Evolutionary conservation across 2,329 filamentous ascomycete genomes (phyloP), one percentile per base, ranked within the genome.

Genomic region (Aureobasidium leucospermi): DNA sequence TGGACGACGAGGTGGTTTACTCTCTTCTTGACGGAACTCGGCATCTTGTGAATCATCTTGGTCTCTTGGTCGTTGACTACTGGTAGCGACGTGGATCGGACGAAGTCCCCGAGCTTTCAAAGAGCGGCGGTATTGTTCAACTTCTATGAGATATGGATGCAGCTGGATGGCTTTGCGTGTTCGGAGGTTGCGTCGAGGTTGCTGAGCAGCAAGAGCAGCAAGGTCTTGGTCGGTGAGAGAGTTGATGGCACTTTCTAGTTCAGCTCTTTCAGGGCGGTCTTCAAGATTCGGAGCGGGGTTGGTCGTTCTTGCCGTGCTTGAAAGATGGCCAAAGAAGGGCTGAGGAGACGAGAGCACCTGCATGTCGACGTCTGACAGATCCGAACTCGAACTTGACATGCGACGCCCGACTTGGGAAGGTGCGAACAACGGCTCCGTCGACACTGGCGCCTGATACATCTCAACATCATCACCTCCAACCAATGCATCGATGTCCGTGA

Each of bases 81-180:
- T 43, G 11, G 51, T 49, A 41, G 67, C 66, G 41, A 75, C 62
- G 8, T 69, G 68, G 13, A 79, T 70, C 3, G 78, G 77, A 55
- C 69, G 73, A 11, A 79, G 63, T 2, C 78, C 78, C 58, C 74
- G 68, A 45, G 73, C 73, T 63, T 72, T 71, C 32, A 74, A 73
- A 51, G 74, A 72, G 60, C 71, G 71, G 28, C 74, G 70, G 63
- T 79, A 78, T 38, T 70, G 66, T 52, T 76, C 73, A 19, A 71
- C 71, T 51, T 79, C 77, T 23, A 78, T 63, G 23, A 74, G 65
- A 61, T 79, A 80, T 2, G 78, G 78, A 67, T 79, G 75, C 31
- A 80, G 64, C 63, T 80, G 78, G 48, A 78, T 78, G 13, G 76
- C 74, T 48, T 77, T 77, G 9, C 78, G 69, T 47, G 74, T 67